phyloP scores from a whole-genome alignment of 257 asterid species.

The Gentiana macrophylla region DNA sequence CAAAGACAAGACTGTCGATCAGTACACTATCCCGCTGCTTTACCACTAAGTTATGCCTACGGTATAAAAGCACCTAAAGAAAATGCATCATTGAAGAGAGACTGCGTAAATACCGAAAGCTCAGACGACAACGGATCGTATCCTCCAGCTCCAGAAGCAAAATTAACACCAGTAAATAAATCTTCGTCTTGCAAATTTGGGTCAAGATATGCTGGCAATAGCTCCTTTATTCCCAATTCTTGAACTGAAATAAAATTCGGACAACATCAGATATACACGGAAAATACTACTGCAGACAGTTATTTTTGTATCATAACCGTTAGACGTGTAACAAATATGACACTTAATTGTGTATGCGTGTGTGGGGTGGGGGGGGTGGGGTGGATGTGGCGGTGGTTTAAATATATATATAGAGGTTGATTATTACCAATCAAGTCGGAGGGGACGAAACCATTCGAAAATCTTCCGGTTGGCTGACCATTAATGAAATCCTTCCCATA shows the following conservation, averaged over 20 bases:
- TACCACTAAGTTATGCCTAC: too few relatives aligned
- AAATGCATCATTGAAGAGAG: neutral
- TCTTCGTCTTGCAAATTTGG: constrained; percentile 37
- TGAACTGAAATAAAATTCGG: constrained; percentile 20
- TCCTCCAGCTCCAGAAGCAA: constrained; percentile 65
- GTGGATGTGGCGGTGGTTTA: neutral
- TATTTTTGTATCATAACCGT: too few relatives aligned
- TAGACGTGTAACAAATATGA: too few relatives aligned
- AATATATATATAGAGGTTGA: neutral
- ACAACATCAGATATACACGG: too few relatives aligned
- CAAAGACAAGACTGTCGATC: too few relatives aligned
- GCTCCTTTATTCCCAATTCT: constrained; percentile 40
- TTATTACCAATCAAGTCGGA: constrained; percentile 24
- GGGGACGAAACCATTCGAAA: constrained; percentile 53
- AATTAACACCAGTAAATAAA: constrained; percentile 63
- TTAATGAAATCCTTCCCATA: constrained; percentile 58
- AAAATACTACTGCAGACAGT: too few relatives aligned
- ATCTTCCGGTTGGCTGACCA: constrained; percentile 55
- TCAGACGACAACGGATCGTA: constrained; percentile 52
- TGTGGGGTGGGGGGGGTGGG: neutral
- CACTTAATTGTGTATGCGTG: too few relatives aligned
- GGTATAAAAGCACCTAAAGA: too few relatives aligned
- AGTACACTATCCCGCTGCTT: too few relatives aligned
- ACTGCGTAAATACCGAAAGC: constrained; percentile 15
- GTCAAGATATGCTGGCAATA: constrained; percentile 48